A percentile compares a stretch with the other conserved stretches of the same genome.
Conservation (phyloP, 2,329 filamentous ascomycete genomes). For the Myriosclerotinia duriaeana region DNA sequence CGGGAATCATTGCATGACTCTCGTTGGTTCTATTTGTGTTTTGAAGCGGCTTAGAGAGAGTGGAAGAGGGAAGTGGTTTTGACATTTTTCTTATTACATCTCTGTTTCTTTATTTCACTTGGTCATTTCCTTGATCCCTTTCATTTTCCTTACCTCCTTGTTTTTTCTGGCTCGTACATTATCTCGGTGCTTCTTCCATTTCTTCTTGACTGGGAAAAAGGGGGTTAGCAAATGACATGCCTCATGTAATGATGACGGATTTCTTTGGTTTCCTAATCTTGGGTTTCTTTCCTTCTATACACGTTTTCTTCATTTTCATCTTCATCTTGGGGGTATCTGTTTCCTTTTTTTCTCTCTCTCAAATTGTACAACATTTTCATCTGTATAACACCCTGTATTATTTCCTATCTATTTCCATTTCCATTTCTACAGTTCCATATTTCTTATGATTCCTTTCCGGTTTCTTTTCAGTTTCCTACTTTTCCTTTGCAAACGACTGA, state of each 20-base stretch:
- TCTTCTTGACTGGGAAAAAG: neutral
- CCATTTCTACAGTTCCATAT: neutral
- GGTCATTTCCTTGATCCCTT: neutral
- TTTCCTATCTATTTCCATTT: conserved; percentile 3
- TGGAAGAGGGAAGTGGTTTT: conserved; percentile 47
- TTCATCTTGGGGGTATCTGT: conserved; percentile 5
- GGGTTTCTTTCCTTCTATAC: conserved; percentile 6
- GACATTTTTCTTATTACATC: conserved; percentile 12
- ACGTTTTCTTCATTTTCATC: conserved; percentile 5
- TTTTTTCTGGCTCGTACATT: neutral
- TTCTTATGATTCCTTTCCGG: neutral
- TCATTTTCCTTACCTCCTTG: neutral
- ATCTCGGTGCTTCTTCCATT: neutral
- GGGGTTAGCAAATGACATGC: conserved; percentile 12
- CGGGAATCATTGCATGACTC: conserved; percentile 50
- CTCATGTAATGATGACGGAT: conserved; percentile 13
- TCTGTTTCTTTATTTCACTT: neutral
- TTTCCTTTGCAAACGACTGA: conserved; percentile 11
- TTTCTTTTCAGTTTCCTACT: neutral
- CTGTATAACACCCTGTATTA: conserved; percentile 11
- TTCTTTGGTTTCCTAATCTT: conserved; percentile 4
- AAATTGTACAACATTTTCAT: neutral
- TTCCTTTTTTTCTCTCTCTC: neutral
- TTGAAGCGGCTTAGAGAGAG: conserved; percentile 53
- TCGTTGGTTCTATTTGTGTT: conserved; percentile 54